Percentiles rank a stretch among this genome's conserved stretches.
These are phyloP conservation scores for Fragaria ananassa DNA, from an alignment of 306 rosid genomes.

Conservation along the genomic window DNA sequence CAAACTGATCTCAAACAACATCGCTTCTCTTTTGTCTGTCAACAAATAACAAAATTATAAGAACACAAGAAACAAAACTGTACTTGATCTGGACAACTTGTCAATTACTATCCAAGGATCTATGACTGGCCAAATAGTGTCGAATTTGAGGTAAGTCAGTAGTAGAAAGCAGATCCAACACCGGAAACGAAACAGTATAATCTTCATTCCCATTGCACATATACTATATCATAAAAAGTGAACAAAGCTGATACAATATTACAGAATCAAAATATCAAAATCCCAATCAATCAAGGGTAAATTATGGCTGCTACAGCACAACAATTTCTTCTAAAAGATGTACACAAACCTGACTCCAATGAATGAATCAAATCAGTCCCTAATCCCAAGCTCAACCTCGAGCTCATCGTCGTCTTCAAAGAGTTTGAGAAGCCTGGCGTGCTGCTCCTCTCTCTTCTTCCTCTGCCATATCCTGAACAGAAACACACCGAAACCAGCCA, in stretches of 20 bases:
- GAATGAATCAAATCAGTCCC: constrained; percentile 40
- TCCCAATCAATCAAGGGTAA: neutral
- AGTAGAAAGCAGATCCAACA: neutral
- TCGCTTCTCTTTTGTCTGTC: neutral
- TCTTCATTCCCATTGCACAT: neutral
- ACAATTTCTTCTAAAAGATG: neutral
- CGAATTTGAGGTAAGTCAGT: neutral
- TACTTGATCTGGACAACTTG: neutral
- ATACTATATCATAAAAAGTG: neutral
- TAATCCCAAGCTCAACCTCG: constrained; percentile 84
- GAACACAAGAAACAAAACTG: neutral
- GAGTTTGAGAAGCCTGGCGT: constrained; percentile 83
- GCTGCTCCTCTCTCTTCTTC: constrained; percentile 82
- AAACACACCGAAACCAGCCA: constrained; percentile 44
- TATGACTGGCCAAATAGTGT: neutral
- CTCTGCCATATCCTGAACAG: constrained; percentile 73
- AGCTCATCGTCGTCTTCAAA: constrained; percentile 93
- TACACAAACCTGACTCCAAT: neutral
- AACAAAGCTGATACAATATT: neutral
- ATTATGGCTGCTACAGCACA: neutral
- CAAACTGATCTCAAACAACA: neutral
- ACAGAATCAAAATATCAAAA: neutral
- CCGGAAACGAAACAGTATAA: neutral
- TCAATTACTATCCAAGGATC: neutral
- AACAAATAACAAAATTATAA: neutral